These are phyloP conservation scores for Lecanoromycetidae sp. DNA, from an alignment of 2,329 filamentous ascomycete genomes.

Conservation along the genomic window DNA sequence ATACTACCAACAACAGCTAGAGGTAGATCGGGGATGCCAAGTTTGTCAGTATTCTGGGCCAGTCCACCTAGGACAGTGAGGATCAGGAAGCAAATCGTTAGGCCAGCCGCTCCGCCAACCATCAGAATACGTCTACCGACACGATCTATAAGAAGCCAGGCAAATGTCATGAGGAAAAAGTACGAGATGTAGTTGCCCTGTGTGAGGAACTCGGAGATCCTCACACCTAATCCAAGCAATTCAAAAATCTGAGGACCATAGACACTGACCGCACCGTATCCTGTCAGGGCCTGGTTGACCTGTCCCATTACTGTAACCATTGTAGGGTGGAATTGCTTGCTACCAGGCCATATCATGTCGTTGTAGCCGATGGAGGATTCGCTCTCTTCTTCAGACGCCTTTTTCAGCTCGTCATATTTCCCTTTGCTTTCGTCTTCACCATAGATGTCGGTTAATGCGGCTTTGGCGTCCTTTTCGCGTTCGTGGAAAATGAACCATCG, in stretches of 20 bases:
- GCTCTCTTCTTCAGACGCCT: conserved; percentile 41
- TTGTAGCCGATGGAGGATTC: conserved; percentile 38
- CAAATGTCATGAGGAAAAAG: conserved; percentile 48
- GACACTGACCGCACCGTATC: conserved; percentile 49
- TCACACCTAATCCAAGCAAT: conserved; percentile 44
- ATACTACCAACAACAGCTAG: conserved; percentile 21
- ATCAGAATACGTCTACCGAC: conserved; percentile 23
- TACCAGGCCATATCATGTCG: conserved; percentile 45
- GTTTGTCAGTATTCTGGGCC: conserved; percentile 17
- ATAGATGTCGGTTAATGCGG: conserved; percentile 38
- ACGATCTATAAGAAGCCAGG: conserved; percentile 44
- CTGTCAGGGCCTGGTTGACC: conserved; percentile 47
- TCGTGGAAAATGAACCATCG: conserved; percentile 45
- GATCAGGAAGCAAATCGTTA: conserved; percentile 21
- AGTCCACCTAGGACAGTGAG: conserved; percentile 23
- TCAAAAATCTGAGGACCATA: conserved; percentile 54
- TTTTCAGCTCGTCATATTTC: conserved; percentile 39
- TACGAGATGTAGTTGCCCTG: conserved; percentile 51
- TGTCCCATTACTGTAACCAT: conserved; percentile 52
- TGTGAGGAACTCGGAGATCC: conserved; percentile 43
- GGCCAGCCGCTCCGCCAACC: conserved; percentile 20
- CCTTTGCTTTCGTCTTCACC: conserved; percentile 38
- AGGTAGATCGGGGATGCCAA: conserved; percentile 20
- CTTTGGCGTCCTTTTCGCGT: conserved; percentile 38
- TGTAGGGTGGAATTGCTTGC: conserved; percentile 48